Evolutionary conservation across 164 flowering plant species (phyloP).

Genomic region (Tetracentron sinense): DNA sequence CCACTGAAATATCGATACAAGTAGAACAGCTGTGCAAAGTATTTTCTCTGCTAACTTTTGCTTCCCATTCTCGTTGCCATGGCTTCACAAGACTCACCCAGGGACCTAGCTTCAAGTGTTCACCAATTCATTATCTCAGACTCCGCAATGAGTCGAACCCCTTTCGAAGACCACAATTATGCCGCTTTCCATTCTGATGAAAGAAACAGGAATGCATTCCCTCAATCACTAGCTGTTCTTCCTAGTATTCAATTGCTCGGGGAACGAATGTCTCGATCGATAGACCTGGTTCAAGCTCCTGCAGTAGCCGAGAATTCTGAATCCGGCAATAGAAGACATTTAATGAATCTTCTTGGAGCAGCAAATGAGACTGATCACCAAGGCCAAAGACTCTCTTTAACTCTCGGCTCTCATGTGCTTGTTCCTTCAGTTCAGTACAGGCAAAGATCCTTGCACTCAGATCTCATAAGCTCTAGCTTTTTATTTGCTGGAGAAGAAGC

Average conservation of each 20-base stretch:
- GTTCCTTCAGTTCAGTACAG: constrained; percentile 30
- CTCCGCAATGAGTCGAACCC: constrained; percentile 30
- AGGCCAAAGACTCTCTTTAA: constrained; percentile 65
- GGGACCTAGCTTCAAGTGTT: constrained; percentile 30
- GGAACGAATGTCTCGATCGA: constrained; percentile 40
- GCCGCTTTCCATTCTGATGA: constrained; percentile 32
- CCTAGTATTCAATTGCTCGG: constrained; percentile 44
- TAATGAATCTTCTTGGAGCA: constrained; percentile 61
- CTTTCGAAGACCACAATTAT: constrained; percentile 38
- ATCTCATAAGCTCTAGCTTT: constrained; percentile 30
- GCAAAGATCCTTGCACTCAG: constrained; percentile 32
- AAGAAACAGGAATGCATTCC: constrained; percentile 19
- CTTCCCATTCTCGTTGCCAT: constrained; percentile 11
- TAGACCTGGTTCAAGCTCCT: constrained; percentile 35
- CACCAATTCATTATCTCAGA: constrained; percentile 54
- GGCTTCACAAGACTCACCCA: constrained; percentile 44
- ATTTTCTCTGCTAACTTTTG: constrained; percentile 17
- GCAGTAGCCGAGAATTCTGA: constrained; percentile 26
- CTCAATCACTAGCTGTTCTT: constrained; percentile 27
- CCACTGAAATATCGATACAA: no score
- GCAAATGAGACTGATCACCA: constrained; percentile 42
- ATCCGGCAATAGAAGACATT: constrained; percentile 37
- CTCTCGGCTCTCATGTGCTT: constrained; percentile 50
- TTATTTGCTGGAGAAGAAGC: constrained; percentile 25
- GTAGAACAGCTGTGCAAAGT: no score